Conservation (phyloP, 148 eudicot species). For the Cornus kousa region DNA sequence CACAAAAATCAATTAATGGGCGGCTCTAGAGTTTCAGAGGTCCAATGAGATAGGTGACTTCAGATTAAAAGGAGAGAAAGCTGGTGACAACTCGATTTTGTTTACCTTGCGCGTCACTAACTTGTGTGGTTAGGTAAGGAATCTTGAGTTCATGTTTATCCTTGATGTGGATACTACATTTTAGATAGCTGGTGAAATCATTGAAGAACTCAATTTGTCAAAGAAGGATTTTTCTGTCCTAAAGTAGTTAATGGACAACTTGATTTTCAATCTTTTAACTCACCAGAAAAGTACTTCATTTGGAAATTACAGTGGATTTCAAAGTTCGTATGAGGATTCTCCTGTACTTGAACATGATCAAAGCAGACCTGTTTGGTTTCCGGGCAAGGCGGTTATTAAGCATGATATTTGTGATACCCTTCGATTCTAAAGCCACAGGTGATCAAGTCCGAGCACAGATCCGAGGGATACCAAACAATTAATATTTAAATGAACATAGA, state of each 20-base stretch:
- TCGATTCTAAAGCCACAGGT: too few species aligned
- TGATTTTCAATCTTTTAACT: not conserved
- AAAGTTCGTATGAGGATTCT: not conserved
- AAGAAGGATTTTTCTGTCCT: constrained; percentile 28
- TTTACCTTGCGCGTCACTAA: constrained; percentile 28
- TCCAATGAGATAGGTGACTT: constrained; percentile 14
- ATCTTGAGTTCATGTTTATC: constrained; percentile 20
- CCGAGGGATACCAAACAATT: too few species aligned
- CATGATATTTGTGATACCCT: too few species aligned
- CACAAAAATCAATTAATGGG: too few species aligned
- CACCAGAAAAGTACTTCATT: too few species aligned
- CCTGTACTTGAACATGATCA: not conserved
- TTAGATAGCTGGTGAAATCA: constrained; percentile 42
- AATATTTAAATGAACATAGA: too few species aligned
- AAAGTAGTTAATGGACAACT: constrained; percentile 8
- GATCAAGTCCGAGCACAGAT: too few species aligned
- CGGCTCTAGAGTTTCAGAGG: constrained; percentile 9
- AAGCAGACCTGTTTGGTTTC: too few species aligned
- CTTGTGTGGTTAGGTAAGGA: not conserved
- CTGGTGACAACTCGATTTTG: constrained; percentile 30
- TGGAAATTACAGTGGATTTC: not conserved
- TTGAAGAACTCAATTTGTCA: constrained; percentile 29
- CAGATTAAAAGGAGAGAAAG: constrained; percentile 30
- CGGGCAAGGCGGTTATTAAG: too few species aligned
- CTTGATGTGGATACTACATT: constrained; percentile 29